These are phyloP conservation scores for Halophytophthora polymorphica DNA, from an alignment of 352 stramenopile species.

Conservation along the genomic window DNA sequence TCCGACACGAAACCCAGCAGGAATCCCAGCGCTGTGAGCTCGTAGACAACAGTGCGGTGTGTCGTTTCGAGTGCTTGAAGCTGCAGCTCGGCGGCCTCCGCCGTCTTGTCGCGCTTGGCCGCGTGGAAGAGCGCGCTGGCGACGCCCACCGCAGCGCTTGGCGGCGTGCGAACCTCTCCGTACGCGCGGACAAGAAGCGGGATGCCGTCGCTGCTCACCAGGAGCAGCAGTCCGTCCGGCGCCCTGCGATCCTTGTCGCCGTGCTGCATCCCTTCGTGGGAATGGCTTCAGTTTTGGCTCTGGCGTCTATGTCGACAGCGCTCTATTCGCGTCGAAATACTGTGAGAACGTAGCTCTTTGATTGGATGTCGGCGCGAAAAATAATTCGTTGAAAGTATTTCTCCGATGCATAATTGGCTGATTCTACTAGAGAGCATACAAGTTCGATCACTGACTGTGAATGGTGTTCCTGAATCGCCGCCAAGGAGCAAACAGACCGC, in stretches of 20 bases:
- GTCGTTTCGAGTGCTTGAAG: slow-evolving; percentile 27
- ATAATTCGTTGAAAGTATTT: too few species aligned
- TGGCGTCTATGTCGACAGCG: neutral
- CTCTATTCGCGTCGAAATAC: slow-evolving; percentile 13
- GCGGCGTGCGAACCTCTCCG: slow-evolving; percentile 34
- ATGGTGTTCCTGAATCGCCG: too few species aligned
- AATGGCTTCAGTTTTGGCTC: slow-evolving; percentile 22
- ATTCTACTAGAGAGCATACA: too few species aligned
- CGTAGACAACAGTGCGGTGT: slow-evolving; percentile 33
- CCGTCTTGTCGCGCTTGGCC: slow-evolving; percentile 15
- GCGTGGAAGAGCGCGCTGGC: slow-evolving; percentile 51
- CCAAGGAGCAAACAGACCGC: neutral
- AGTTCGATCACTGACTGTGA: too few species aligned
- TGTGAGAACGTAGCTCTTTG: too few species aligned
- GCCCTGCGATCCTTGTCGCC: neutral
- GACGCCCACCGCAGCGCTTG: slow-evolving; percentile 46
- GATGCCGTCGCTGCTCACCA: slow-evolving; percentile 47
- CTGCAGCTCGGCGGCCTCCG: slow-evolving; percentile 4
- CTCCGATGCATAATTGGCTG: too few species aligned
- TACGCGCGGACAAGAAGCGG: slow-evolving; percentile 48
- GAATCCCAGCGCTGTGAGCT: slow-evolving; percentile 24
- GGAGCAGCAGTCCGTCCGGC: slow-evolving; percentile 38
- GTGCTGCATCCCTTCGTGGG: slow-evolving; percentile 23
- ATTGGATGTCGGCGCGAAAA: too few species aligned
- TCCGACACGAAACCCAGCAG: slow-evolving; percentile 33